Conservation (phyloP, 495 filamentous ascomycete genomes). For the Aspergillus incahuasiensis region DNA sequence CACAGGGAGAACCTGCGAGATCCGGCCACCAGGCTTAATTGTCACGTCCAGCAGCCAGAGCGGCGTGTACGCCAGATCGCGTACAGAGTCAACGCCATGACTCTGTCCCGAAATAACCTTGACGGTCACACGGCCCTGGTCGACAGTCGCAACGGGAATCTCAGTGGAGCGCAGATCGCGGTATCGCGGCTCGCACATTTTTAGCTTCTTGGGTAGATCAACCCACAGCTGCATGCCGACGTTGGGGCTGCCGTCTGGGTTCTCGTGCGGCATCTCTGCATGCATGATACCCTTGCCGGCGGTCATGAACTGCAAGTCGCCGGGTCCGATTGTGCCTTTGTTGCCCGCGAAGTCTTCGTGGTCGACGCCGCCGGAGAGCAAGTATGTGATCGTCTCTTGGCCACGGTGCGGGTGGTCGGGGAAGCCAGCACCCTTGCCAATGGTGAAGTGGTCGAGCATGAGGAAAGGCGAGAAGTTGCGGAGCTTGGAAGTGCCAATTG, state of each 20-base stretch:
- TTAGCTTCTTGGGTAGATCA: slow-evolving; percentile 76
- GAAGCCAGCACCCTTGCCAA: slow-evolving; percentile 78
- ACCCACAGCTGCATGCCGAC: slow-evolving; percentile 95
- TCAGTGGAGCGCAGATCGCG: slow-evolving; percentile 73
- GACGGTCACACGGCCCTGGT: slow-evolving; percentile 68
- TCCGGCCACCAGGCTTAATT: slow-evolving; percentile 71
- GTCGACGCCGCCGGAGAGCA: slow-evolving; percentile 77
- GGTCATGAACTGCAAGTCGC: slow-evolving; percentile 97
- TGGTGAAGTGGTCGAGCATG: slow-evolving; percentile 93
- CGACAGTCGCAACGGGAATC: slow-evolving; percentile 65
- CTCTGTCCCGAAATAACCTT: slow-evolving; percentile 87
- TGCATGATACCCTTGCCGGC: slow-evolving; percentile 91
- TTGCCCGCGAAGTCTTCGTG: slow-evolving; percentile 96
- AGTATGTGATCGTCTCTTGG: slow-evolving; percentile 88
- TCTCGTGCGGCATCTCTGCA: slow-evolving; percentile 90
- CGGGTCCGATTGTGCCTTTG: slow-evolving; percentile 74
- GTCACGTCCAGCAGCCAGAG: slow-evolving; percentile 89
- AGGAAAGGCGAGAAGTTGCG: slow-evolving; percentile 90
- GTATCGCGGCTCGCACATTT: slow-evolving; percentile 86
- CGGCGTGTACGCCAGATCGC: slow-evolving; percentile 90
- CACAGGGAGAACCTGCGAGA: slow-evolving; percentile 67
- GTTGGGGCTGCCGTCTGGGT: slow-evolving; percentile 68
- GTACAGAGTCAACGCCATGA: slow-evolving; percentile 77
- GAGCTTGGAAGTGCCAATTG: slow-evolving; percentile 78
- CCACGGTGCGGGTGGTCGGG: slow-evolving; percentile 78